Conservation (phyloP, 1,284 basidiomycete species). For the Amylostereum chailletii region DNA sequence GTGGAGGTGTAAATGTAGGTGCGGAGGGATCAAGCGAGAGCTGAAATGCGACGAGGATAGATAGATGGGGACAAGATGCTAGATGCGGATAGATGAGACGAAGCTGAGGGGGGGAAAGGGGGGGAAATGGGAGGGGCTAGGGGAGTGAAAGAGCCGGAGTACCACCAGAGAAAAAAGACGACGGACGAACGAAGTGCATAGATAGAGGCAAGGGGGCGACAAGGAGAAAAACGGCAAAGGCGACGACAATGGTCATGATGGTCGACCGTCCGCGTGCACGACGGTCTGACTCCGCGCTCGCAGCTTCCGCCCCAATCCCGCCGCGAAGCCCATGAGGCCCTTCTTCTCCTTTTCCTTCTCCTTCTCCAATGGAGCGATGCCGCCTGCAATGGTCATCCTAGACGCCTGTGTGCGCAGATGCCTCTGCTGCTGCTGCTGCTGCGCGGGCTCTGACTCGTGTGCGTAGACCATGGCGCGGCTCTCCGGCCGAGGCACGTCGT, state of each 20-base stretch:
- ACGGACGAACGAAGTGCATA: no score
- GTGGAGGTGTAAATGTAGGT: no score
- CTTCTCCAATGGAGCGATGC: background rate
- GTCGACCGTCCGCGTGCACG: background rate
- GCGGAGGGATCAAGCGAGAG: no score
- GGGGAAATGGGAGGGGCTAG: no score
- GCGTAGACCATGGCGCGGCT: slow-evolving; percentile 28
- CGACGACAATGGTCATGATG: background rate
- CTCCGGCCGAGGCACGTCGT: slow-evolving; percentile 16
- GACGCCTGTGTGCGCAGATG: background rate
- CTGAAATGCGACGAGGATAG: no score
- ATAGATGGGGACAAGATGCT: no score
- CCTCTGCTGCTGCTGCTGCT: background rate
- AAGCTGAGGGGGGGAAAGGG: no score
- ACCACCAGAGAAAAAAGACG: no score
- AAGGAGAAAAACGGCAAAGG: background rate
- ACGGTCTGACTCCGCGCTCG: background rate
- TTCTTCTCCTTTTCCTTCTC: background rate
- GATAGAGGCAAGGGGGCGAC: no score
- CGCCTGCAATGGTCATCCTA: background rate
- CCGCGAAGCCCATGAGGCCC: background rate
- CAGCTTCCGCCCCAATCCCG: background rate
- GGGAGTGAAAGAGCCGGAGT: no score
- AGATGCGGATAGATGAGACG: no score
- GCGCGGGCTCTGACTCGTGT: slow-evolving; percentile 9